Evolutionary conservation across 2,329 filamentous ascomycete species (phyloP).

Genomic region (Ploettnerulaceae sp.): DNA sequence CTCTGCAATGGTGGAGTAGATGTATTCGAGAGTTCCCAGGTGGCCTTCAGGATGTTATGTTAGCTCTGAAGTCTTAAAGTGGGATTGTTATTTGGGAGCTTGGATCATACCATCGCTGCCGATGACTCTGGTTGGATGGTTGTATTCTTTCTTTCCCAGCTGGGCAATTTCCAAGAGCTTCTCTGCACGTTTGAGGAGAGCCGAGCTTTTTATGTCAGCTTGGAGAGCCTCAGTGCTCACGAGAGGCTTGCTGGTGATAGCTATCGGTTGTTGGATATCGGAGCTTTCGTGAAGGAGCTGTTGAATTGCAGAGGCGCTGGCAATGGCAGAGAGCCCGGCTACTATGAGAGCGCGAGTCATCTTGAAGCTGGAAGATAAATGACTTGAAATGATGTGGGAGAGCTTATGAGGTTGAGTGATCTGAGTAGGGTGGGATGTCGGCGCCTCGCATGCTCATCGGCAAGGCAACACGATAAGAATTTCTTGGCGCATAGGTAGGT

Average conservation of each 20-base stretch:
- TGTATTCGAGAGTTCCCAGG: conserved; percentile 58
- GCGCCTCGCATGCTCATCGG: conserved; percentile 2
- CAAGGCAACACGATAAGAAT: conserved; percentile 12
- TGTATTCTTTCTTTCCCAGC: conserved; percentile 53
- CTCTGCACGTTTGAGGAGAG: conserved; percentile 54
- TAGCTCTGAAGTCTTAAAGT: conserved; percentile 11
- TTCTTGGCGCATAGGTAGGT: conserved; percentile 11
- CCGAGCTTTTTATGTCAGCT: conserved; percentile 48
- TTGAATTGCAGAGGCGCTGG: conserved; percentile 18
- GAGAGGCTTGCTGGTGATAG: conserved; percentile 21
- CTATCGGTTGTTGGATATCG: conserved; percentile 23
- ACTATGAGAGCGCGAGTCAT: conserved; percentile 19
- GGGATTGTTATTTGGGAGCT: not conserved
- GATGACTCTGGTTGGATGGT: conserved; percentile 66
- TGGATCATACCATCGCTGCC: conserved; percentile 52
- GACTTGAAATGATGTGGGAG: not conserved
- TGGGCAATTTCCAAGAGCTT: conserved; percentile 59
- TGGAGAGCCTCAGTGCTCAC: conserved; percentile 54
- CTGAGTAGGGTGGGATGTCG: not conserved
- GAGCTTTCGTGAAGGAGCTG: conserved; percentile 18
- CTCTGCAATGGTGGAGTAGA: conserved; percentile 49
- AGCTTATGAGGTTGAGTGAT: too few relatives aligned
- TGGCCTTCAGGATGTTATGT: conserved; percentile 46
- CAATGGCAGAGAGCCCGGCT: conserved; percentile 16
- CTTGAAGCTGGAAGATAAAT: conserved; percentile 3